Evolutionary conservation across 2,329 filamentous ascomycete species (phyloP), one percentile per base, ranked within the genome.

Genomic region (Malbranchea zuffiana): DNA sequence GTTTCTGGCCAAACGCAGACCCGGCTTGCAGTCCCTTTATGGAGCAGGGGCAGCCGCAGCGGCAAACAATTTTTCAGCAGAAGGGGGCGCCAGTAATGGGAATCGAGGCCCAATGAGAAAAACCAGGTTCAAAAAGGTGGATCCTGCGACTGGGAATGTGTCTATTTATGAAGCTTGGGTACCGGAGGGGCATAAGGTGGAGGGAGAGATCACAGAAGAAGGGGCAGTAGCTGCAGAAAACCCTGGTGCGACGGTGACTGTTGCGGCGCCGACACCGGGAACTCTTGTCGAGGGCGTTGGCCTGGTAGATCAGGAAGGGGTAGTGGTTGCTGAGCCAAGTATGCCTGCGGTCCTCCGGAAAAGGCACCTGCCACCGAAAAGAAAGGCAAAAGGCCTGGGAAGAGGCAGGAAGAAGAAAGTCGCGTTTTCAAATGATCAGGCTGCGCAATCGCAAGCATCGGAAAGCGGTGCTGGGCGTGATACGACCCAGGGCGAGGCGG

Each of bases 111-210:
- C 75, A 3, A 82, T 90, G 50, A 79, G 82, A 5, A 81, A 81
- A 51, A 84, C 82, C 0, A 90, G 81, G 15, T 82, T 95, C 36
- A 76, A 82, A 49, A 78, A 80, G 47, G 66, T 80, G 7, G 84
- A 93, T 53, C 78, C 80, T 3, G 75, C 76, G 1, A 71, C 68
- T 16, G 87, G 87, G 16, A 88, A 88, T 49, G 72, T 83, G 6
- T 84, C 82, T 43, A 78, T 88, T 2, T 85, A 90, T 56, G 84
- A 92, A 50, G 77, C 90, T 5, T 81, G 84, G 13, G 71, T 93
- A 3, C 74, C 77, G 4, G 82, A 88, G 40, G 86, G 85, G 0
- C 82, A 90, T 54, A 66, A 68, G 4, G 72, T 93, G 1, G 82
- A 88, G 45, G 85, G 85, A 39, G 86, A 94, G 54, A 78, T 94